phyloP scores from a whole-genome alignment of 495 filamentous ascomycete genomes.

The Glarea lozoyensis region DNA sequence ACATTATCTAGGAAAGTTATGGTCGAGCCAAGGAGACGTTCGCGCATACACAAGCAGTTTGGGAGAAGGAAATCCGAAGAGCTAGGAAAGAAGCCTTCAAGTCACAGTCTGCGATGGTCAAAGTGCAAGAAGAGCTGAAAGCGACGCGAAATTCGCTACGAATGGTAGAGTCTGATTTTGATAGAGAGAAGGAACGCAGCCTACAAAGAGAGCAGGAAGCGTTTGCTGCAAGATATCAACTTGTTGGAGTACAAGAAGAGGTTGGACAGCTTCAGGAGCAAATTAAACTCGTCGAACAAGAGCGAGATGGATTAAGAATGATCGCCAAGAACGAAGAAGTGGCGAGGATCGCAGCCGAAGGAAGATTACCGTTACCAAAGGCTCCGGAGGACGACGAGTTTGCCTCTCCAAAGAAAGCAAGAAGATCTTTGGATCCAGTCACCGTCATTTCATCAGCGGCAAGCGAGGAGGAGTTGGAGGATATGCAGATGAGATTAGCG shows the following conservation, averaged over 20 bases:
- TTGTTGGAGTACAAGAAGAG: slow-evolving; percentile 68
- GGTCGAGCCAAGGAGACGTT: slow-evolving; percentile 67
- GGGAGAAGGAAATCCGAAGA: slow-evolving; percentile 77
- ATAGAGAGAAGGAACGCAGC: slow-evolving; percentile 37
- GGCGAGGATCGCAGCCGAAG: slow-evolving; percentile 54
- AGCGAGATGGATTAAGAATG: slow-evolving; percentile 57
- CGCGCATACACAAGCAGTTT: slow-evolving; percentile 60
- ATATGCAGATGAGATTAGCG: slow-evolving; percentile 51
- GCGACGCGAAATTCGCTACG: slow-evolving; percentile 46
- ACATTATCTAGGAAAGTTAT: slow-evolving; percentile 56
- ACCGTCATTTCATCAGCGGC: slow-evolving; percentile 33
- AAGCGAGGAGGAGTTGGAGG: slow-evolving; percentile 43
- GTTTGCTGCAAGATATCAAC: slow-evolving; percentile 62
- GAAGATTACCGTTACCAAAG: slow-evolving; percentile 47
- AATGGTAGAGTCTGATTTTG: slow-evolving; percentile 27
- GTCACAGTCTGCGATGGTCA: slow-evolving; percentile 63
- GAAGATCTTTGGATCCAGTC: slow-evolving; percentile 26
- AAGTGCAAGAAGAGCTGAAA: slow-evolving; percentile 78
- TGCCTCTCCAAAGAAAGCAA: slow-evolving; percentile 33
- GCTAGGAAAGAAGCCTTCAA: slow-evolving; percentile 83
- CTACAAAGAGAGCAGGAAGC: slow-evolving; percentile 61
- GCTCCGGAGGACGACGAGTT: slow-evolving; percentile 35
- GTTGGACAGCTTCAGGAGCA: slow-evolving; percentile 54
- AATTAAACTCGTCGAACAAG: slow-evolving; percentile 58
- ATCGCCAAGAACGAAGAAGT: slow-evolving; percentile 49